Evolutionary conservation across 306 rosid species (phyloP).

Genomic region (barrel medic (Medicago truncatula)): MtrunA17r5.0-ANR NC_053044.1:18552001-18552500

Average conservation of each 20-base stretch:
- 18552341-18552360: conserved; percentile 76
- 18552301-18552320: conserved; percentile 65
- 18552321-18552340: conserved; percentile 83
- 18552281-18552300: conserved; percentile 71
- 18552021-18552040: no score
- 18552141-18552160: not conserved
- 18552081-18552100: no score
- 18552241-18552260: not conserved
- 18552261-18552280: not conserved
- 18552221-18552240: no score
- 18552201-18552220: no score
- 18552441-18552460: conserved; percentile 15
- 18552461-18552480: not conserved
- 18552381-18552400: conserved; percentile 73
- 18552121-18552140: no score
- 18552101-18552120: no score
- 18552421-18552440: conserved; percentile 85
- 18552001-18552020: no score
- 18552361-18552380: conserved; percentile 71
- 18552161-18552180: not conserved
- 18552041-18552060: no score
- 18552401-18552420: conserved; percentile 67
- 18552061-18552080: not conserved
- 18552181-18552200: no score
- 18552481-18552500: not conserved